Percentiles rank a stretch among this genome's conserved stretches.
Conservation (phyloP, 2,329 filamentous ascomycete species). For the Balansia obtecta region DNA sequence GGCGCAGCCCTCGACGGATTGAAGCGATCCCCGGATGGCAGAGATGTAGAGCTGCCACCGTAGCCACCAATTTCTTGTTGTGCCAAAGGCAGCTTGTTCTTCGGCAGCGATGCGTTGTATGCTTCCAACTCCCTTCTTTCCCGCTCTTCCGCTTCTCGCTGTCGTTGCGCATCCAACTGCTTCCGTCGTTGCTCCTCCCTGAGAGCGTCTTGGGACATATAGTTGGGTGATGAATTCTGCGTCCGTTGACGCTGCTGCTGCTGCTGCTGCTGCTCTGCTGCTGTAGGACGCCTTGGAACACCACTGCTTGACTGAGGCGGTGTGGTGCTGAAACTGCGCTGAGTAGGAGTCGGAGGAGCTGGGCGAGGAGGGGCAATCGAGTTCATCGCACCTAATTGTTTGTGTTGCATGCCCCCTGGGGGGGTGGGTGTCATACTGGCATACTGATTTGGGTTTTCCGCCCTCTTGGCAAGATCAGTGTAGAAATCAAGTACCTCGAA, state of each 20-base stretch:
- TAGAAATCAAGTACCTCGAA: conserved; percentile 79
- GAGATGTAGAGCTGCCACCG: conserved; percentile 27
- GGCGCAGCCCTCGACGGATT: conserved; percentile 79
- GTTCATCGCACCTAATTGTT: conserved; percentile 46
- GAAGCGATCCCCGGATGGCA: conserved; percentile 53
- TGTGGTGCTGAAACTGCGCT: conserved; percentile 30
- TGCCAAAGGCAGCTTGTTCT: conserved; percentile 66
- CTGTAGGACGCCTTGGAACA: conserved; percentile 29
- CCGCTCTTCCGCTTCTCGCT: conserved; percentile 50
- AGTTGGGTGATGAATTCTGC: conserved; percentile 43
- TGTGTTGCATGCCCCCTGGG: conserved; percentile 43
- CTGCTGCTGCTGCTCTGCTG: conserved; percentile 31
- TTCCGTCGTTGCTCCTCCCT: conserved; percentile 49
- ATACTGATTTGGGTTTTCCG: conserved; percentile 58
- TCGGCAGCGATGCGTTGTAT: conserved; percentile 81
- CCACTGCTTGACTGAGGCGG: conserved; percentile 24
- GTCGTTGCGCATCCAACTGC: conserved; percentile 46
- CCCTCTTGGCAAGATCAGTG: conserved; percentile 67
- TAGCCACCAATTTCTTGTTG: conserved; percentile 82
- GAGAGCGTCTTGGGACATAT: conserved; percentile 35
- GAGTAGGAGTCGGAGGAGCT: conserved; percentile 31
- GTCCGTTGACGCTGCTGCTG: conserved; percentile 42
- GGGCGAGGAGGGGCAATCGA: conserved; percentile 58
- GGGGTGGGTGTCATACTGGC: conserved; percentile 57
- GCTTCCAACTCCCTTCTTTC: conserved; percentile 67